A percentile compares a stretch with the other conserved stretches of the same genome.
Conservation (phyloP, 306 rosid genomes). For the Quercus variabilis region DNA sequence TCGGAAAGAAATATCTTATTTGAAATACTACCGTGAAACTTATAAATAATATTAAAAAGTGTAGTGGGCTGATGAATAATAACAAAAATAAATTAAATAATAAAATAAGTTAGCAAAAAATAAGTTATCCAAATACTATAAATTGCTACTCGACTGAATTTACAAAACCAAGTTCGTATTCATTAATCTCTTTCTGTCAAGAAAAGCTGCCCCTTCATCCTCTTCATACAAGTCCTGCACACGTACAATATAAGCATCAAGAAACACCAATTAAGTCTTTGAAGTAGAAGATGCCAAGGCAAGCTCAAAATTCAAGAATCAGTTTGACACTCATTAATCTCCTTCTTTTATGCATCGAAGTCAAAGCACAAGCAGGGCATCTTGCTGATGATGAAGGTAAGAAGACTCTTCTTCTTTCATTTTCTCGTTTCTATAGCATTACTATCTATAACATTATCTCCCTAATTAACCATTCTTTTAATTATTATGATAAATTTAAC, state of each 20-base stretch:
- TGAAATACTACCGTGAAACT: too few species aligned
- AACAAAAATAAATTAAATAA: too few species aligned
- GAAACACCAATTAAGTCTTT: background rate
- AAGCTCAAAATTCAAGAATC: background rate
- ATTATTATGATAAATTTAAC: too few species aligned
- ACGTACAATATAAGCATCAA: background rate
- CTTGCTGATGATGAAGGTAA: background rate
- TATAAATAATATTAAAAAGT: too few species aligned
- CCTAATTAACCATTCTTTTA: too few species aligned
- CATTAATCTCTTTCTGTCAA: background rate
- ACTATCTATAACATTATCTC: too few species aligned
- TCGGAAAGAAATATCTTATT: too few species aligned
- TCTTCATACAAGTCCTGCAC: background rate
- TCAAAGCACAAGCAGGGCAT: background rate
- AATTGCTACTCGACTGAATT: too few species aligned
- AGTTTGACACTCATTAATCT: background rate
- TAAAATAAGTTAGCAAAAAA: too few species aligned
- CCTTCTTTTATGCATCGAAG: background rate
- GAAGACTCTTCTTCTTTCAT: background rate
- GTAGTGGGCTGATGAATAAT: accelerated
- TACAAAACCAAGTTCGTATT: background rate
- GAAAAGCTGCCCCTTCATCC: too few species aligned
- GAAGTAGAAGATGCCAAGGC: background rate
- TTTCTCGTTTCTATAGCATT: background rate
- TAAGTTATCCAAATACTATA: accelerated